Base-by-base conservation (phyloP, 2,329 filamentous ascomycete species). In the Orbilia ellipsospora region DNA sequence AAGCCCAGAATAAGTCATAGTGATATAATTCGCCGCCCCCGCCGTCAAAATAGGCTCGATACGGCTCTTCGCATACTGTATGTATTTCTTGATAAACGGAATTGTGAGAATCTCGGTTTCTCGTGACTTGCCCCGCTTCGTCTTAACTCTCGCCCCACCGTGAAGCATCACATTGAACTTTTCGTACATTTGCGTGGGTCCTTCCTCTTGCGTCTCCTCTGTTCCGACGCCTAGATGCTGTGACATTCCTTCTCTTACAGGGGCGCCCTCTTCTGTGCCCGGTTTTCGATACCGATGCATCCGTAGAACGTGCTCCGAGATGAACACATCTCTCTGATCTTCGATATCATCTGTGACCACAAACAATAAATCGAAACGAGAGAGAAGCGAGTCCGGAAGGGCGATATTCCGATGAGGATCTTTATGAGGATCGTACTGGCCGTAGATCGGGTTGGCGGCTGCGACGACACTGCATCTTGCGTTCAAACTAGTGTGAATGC, bases 381-480 rank as follows among this genome's bases (percentile, higher is more conserved):
- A 98, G 6, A 99, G 87, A 0, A 99, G 88, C 2, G 95, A 99
- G 82, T 99, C 95, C 0, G 95, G 95, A 12, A 99, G 88, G 8
- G 95, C 95, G 79, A 99, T 99, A 83, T 99, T 99, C 84, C 95
- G 94, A 85, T 99, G 95, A 0, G 95, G 95, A 81, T 99, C 95
- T 81, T 99, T 99, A 85, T 98, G 95, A 0, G 94, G 92, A 82
- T 99, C 95, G 82, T 99, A 99, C 83, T 99, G 95, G 77, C 95
- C 95, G 80, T 96, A 99, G 62, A 99, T 95, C 2, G 95, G 95
- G 82, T 99, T 99, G 75, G 95, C 95, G 15, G 95, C 95, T 50
- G 95, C 95, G 80, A 99, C 88, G 77, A 99, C 95, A 83, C 93
- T 97, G 84, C 95, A 99, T 69, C 95, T 90, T 63, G 95, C 95